phyloP scores from a whole-genome alignment of 129 eudicot species.

The Pittosporum tobira region DNA sequence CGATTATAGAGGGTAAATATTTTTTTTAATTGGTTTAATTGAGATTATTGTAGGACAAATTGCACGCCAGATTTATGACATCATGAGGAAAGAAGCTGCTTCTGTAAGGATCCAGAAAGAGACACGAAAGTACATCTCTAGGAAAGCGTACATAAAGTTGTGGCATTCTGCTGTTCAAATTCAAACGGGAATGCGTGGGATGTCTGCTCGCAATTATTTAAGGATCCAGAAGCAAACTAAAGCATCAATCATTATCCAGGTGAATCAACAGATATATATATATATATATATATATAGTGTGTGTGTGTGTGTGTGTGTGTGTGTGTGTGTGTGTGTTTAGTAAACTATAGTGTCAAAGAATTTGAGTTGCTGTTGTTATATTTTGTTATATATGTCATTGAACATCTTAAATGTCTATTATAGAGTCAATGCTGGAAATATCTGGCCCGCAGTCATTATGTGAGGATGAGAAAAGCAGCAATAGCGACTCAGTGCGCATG shows the following conservation, averaged over 20 bases:
- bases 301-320: too few species aligned
- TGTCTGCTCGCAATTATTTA: slow-evolving; percentile 60
- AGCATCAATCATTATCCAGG: slow-evolving; percentile 72
- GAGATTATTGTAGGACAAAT: slow-evolving; percentile 64
- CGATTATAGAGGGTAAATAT: too few species aligned
- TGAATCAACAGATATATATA: too few species aligned
- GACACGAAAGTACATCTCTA: slow-evolving; percentile 36
- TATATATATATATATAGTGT: too few species aligned
- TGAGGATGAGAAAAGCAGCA: slow-evolving; percentile 49
- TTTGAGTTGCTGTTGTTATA: not conserved
- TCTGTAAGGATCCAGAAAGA: slow-evolving; percentile 56
- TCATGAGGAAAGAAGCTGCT: slow-evolving; percentile 51
- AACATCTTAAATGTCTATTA: not conserved
- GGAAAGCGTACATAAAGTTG: slow-evolving; percentile 28
- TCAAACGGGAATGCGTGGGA: slow-evolving; percentile 61
- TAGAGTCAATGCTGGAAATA: slow-evolving; percentile 45
- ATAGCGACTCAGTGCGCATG: slow-evolving; percentile 50
- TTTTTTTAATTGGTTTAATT: too few species aligned
- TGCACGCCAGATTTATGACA: slow-evolving; percentile 38
- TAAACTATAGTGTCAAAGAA: too few species aligned
- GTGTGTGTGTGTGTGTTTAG: too few species aligned
- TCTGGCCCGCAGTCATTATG: slow-evolving; percentile 27
- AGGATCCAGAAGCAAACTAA: slow-evolving; percentile 27
- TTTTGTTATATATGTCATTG: not conserved
- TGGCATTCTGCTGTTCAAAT: slow-evolving; percentile 38